A percentile compares a stretch with the other conserved stretches of the same genome.
phyloP scores from a whole-genome alignment of 257 asterid species.

The Handroanthus guayacan region DNA sequence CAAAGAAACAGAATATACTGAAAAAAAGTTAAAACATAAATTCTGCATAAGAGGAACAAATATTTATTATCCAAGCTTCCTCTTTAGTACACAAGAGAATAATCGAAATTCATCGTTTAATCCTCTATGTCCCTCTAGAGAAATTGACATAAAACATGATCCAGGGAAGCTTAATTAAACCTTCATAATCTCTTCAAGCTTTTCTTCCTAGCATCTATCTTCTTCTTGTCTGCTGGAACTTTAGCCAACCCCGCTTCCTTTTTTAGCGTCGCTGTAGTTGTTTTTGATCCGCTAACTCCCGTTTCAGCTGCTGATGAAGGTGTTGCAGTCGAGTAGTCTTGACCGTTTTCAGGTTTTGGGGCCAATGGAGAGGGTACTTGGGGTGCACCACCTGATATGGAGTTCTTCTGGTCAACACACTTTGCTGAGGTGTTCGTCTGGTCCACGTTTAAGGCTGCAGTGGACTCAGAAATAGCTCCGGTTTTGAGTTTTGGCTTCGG shows the following conservation, averaged over 20 bases:
- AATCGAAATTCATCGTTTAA: slow-evolving; percentile 23
- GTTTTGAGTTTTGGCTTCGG: slow-evolving; percentile 75
- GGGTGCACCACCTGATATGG: slow-evolving; percentile 49
- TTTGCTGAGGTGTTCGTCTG: slow-evolving; percentile 61
- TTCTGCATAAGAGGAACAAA: neutral
- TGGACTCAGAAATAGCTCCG: slow-evolving; percentile 76
- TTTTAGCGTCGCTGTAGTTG: slow-evolving; percentile 55
- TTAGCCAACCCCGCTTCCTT: slow-evolving; percentile 65
- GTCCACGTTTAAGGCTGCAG: slow-evolving; percentile 65
- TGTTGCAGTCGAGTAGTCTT: slow-evolving; percentile 46
- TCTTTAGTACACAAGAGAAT: slow-evolving; percentile 24
- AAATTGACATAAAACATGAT: neutral
- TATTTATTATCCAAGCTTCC: slow-evolving; percentile 4
- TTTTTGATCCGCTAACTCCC: slow-evolving; percentile 61
- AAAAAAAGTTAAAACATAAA: neutral
- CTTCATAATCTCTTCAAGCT: slow-evolving; percentile 84
- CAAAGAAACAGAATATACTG: neutral
- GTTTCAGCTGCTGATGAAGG: slow-evolving; percentile 47
- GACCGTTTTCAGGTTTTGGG: slow-evolving; percentile 71
- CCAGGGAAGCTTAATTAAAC: neutral
- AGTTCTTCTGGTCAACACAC: slow-evolving; percentile 62
- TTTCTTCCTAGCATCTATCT: slow-evolving; percentile 92
- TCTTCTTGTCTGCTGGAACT: slow-evolving; percentile 78
- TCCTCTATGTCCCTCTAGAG: slow-evolving; percentile 1
- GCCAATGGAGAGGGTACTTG: slow-evolving; percentile 61